Percentiles rank a stretch among this genome's conserved stretches.
phyloP scores from a whole-genome alignment of 1,139 yeast species.

The Pichia sp. region DNA sequence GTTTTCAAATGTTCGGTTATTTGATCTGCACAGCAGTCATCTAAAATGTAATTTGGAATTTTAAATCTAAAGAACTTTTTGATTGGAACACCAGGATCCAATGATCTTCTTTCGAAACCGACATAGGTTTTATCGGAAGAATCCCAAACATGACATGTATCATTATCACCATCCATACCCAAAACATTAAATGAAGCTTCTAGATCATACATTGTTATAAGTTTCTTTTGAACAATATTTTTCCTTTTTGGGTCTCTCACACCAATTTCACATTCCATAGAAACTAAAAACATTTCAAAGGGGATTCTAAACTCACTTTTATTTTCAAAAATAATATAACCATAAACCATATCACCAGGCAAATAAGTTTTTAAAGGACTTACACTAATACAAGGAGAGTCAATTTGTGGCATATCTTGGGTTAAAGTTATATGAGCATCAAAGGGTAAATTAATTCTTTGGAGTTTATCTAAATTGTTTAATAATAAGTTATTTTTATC shows the following conservation, averaged over 20 bases:
- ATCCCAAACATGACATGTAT: conserved; percentile 1
- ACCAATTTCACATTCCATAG: conserved; percentile 42
- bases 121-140: conserved; percentile 40
- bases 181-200: conserved; percentile 35
- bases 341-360: conserved; percentile 49
- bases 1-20: conserved; percentile 42
- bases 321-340: conserved; percentile 44
- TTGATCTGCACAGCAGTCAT: conserved; percentile 50
- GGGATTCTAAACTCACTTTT: conserved; percentile 34
- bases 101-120: conserved; percentile 34
- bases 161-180: conserved; percentile 19
- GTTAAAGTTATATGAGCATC: conserved; percentile 6
- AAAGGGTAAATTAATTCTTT: conserved; percentile 20
- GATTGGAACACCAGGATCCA: conserved; percentile 6
- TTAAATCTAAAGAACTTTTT: conserved; percentile 44
- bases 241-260: not conserved
- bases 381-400: not conserved
- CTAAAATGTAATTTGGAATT: conserved; percentile 52
- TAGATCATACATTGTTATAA: conserved; percentile 32
- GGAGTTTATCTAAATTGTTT: conserved; percentile 32
- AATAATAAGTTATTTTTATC: conserved; percentile 28
- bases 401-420: not conserved
- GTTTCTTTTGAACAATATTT: not conserved
- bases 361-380: conserved; percentile 29
- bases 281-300: conserved; percentile 52